Conservation (phyloP, 2,329 filamentous ascomycete species). For the Aureobasidium sp. region DNA sequence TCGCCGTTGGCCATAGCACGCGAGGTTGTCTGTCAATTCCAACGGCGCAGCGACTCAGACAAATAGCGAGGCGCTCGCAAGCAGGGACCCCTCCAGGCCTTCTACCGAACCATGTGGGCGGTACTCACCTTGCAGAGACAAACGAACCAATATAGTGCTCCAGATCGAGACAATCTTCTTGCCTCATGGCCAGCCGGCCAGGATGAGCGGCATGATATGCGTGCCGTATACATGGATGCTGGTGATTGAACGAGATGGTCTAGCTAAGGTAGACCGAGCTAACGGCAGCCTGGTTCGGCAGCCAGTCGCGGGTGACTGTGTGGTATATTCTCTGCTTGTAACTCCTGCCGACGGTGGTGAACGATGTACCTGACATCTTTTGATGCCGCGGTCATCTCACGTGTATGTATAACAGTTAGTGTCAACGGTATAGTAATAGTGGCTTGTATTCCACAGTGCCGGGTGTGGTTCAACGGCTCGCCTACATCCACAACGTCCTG, state of each 20-base stretch:
- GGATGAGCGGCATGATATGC: too few species aligned
- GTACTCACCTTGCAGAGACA: neutral
- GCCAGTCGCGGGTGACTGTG: neutral
- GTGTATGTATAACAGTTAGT: conserved; percentile 5
- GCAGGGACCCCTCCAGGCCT: neutral
- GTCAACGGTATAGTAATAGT: neutral
- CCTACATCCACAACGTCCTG: neutral
- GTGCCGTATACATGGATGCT: neutral
- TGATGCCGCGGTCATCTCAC: neutral
- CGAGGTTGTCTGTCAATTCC: neutral
- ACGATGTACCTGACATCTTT: neutral
- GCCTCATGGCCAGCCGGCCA: too few species aligned
- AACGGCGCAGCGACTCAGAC: conserved; percentile 4
- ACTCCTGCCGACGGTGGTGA: neutral
- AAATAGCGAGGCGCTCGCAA: neutral
- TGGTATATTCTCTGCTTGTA: neutral
- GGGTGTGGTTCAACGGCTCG: neutral
- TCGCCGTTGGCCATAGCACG: neutral
- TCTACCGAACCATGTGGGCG: neutral
- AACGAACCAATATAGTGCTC: neutral
- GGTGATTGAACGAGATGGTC: too few species aligned
- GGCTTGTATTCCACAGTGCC: neutral
- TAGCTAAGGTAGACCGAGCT: too few species aligned
- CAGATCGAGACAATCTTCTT: neutral
- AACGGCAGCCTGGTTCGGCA: neutral